Conservation (phyloP, 2,329 filamentous ascomycete genomes). For the Fusarium sp. region DNA sequence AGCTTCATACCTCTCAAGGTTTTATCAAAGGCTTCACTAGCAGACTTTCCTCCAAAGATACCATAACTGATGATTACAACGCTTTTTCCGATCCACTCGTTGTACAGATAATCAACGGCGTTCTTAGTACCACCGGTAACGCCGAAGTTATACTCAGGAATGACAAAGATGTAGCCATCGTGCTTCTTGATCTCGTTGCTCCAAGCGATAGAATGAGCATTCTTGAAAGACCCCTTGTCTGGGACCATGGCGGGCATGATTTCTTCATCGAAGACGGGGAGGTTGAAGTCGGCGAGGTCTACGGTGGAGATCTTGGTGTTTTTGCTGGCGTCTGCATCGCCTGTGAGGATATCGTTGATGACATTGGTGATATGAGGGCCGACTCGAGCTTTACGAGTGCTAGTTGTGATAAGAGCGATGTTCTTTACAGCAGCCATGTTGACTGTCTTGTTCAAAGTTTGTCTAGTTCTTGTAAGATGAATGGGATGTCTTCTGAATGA, state of each 20-base stretch:
- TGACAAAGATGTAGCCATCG: conserved; percentile 63
- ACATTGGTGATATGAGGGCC: conserved; percentile 13
- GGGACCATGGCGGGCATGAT: conserved; percentile 56
- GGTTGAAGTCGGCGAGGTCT: conserved; percentile 42
- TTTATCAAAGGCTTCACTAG: neutral
- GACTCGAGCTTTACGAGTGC: conserved; percentile 21
- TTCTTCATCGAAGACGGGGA: conserved; percentile 61
- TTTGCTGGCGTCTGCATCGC: neutral
- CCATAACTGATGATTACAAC: conserved; percentile 34
- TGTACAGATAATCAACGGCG: conserved; percentile 70
- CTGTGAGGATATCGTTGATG: conserved; percentile 20
- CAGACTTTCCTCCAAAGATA: conserved; percentile 13
- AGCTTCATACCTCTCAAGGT: conserved; percentile 27
- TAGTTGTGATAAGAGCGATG: conserved; percentile 27
- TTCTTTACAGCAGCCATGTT: conserved; percentile 13
- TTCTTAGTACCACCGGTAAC: conserved; percentile 69
- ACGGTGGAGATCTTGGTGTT: conserved; percentile 10
- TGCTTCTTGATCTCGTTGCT: conserved; percentile 57
- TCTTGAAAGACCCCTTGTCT: conserved; percentile 48
- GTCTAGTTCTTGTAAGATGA: too few species aligned
- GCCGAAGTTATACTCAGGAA: conserved; percentile 69
- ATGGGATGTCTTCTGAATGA: neutral
- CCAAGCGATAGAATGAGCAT: conserved; percentile 61
- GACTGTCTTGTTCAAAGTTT: fast-evolving
- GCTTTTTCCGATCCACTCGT: conserved; percentile 60